These are phyloP conservation scores for Parmales sp. DNA, from an alignment of 108 stramenopile species.

Conservation along the genomic window DNA sequence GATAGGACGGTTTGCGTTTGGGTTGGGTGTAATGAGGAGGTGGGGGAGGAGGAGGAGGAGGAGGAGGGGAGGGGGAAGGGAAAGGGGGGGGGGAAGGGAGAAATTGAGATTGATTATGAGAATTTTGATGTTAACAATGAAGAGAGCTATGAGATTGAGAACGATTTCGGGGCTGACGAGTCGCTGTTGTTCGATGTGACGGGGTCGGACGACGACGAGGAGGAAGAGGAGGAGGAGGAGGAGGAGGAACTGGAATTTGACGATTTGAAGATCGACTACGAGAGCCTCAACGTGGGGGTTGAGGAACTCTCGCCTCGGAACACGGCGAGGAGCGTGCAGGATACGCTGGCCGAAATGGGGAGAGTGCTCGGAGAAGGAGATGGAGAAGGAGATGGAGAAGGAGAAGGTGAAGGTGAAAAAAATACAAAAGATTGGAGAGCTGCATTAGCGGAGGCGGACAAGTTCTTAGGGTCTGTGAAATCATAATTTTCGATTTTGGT, in stretches of 20 bases:
- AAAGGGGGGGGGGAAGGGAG: conserved; percentile 1
- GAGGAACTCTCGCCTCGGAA: neutral
- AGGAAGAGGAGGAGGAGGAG: neutral
- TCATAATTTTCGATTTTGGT: too few relatives aligned
- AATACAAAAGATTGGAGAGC: neutral
- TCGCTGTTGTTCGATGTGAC: neutral
- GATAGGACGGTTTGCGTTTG: neutral
- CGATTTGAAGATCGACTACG: neutral
- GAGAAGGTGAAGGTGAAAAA: neutral
- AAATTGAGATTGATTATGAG: neutral
- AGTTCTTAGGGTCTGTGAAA: too few relatives aligned
- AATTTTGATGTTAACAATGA: neutral
- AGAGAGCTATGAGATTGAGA: neutral
- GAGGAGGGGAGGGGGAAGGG: neutral
- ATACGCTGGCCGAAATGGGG: neutral
- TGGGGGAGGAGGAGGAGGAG: neutral
- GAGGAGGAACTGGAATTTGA: neutral
- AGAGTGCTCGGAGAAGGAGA: neutral
- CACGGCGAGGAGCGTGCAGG: neutral
- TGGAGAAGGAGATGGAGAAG: neutral
- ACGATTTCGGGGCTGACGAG: too few relatives aligned
- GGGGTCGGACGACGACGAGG: neutral
- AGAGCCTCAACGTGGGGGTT: neutral
- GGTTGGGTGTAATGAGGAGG: neutral
- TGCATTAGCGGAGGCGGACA: neutral